Evolutionary conservation across 1,284 basidiomycete species (phyloP).

Genomic region (Singerocomus inundabilis): DNA sequence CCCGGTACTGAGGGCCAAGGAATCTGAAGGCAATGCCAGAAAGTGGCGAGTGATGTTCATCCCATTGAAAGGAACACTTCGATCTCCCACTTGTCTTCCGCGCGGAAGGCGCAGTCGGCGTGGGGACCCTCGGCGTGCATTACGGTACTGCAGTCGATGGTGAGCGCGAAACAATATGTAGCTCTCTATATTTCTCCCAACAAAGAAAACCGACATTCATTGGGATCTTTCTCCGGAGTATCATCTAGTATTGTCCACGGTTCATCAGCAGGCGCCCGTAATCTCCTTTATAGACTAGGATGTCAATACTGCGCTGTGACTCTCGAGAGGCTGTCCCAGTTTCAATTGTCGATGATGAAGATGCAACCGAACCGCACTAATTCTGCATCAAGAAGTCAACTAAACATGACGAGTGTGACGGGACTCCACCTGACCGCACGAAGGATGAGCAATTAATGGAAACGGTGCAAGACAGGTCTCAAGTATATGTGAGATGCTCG

Average conservation of each 20-base stretch:
- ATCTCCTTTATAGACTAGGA: slow-evolving; percentile 53
- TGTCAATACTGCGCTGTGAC: slow-evolving; percentile 57
- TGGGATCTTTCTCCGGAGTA: slow-evolving; percentile 47
- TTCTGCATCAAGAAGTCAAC: slow-evolving; percentile 51
- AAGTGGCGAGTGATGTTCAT: slow-evolving; percentile 42
- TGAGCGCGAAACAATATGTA: slow-evolving; percentile 36
- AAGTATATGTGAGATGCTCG: slow-evolving; percentile 23
- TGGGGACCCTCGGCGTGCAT: slow-evolving; percentile 39
- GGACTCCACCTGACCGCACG: slow-evolving; percentile 2
- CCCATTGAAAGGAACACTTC: slow-evolving; percentile 29
- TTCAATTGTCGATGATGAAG: slow-evolving; percentile 59
- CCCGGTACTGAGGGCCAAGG: slow-evolving; percentile 34
- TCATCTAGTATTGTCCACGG: slow-evolving; percentile 47
- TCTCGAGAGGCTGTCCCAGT: slow-evolving; percentile 51
- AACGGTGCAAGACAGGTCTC: not conserved
- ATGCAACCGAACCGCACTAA: slow-evolving; percentile 49
- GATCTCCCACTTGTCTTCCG: slow-evolving; percentile 38
- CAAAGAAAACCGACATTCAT: slow-evolving; percentile 55
- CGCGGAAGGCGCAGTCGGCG: slow-evolving; percentile 44
- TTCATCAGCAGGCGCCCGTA: slow-evolving; percentile 41
- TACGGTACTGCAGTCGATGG: slow-evolving; percentile 42
- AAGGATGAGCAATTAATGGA: not conserved
- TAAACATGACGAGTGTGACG: not conserved
- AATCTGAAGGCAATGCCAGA: slow-evolving; percentile 36
- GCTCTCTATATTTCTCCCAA: not conserved